A percentile compares a stretch with the other conserved stretches of the same genome.
phyloP scores from a whole-genome alignment of 2,329 filamentous ascomycete genomes.

The Myriosclerotinia curreyana region DNA sequence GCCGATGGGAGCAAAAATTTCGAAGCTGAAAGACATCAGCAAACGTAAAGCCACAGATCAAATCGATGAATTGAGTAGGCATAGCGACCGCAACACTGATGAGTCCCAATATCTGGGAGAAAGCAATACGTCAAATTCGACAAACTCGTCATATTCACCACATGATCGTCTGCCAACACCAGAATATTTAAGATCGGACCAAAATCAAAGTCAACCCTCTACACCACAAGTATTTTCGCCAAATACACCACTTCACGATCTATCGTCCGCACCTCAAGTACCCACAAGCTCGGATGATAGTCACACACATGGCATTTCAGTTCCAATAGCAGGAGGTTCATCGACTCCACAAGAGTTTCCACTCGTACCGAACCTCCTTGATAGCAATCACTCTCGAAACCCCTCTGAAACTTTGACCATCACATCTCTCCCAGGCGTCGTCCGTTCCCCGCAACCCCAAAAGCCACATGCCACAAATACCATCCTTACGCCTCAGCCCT shows the following conservation, averaged over 20 bases:
- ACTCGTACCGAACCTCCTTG: constrained; percentile 22
- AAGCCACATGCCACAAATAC: constrained; percentile 27
- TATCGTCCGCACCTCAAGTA: constrained; percentile 21
- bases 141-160: constrained; percentile 10
- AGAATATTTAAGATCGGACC: constrained; percentile 32
- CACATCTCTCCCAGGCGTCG: constrained; percentile 29
- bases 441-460: constrained; percentile 34
- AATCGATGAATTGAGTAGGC: constrained; percentile 6
- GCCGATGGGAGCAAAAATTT: constrained; percentile 36
- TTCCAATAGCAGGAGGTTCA: background rate
- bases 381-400: constrained; percentile 27
- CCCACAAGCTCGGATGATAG: constrained; percentile 31
- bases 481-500: constrained; percentile 32
- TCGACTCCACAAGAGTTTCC: background rate
- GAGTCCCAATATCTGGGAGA: background rate
- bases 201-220: constrained; percentile 22
- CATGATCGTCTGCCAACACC: constrained; percentile 31
- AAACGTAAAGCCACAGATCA: constrained; percentile 28
- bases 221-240: constrained; percentile 31
- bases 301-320: background rate
- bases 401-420: constrained; percentile 36
- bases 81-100: background rate
- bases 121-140: background rate
- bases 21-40: constrained; percentile 36
- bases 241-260: constrained; percentile 30